Evolutionary conservation across 805 yeast genomes (phyloP), one percentile per base, ranked within the genome.

Genomic region (Diddensiella santjacobensis): DNA sequence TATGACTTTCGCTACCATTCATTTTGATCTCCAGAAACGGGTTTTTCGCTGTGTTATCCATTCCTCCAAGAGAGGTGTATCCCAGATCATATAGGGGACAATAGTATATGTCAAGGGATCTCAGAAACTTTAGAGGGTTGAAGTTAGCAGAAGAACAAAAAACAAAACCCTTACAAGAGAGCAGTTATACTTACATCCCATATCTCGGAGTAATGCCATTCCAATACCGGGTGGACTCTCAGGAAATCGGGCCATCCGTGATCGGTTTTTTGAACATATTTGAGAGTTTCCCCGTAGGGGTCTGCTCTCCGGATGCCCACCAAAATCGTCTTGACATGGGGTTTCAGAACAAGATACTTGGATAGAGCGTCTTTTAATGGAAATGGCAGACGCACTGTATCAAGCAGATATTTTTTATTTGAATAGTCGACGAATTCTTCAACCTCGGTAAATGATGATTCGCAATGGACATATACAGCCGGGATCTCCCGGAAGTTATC

Each of bases 281-380:
- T 52, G 40, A 91, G 69, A 18, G 69, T 56, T 2, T 69, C 71
- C 0, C 96, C 93, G 65, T 75, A 86, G 0, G 99, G 98, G 62
- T 93, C 99, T 2, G 87, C 80, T 48, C 84, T 74, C 47, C 99
- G 73, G 24, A 88, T 87, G 0, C 99, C 99, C 3, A 93, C 91
- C 22, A 91, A 73, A 0, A 93, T 81, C 2, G 91, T 84, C 58
- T 78, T 75, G n/a, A 87, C 71, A 3, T 71, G 57, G 0, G 80
- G 78, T 54, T 82, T 68, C 15, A 64, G 54, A 3, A 64, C 58
- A 15, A 93, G 69, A 59, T 84, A 91, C 30, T 71, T 69, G 31
- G 69, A 73, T 55, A 91, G 84, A 0, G 96, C 98, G 1, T 69
- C 70, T 54, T 83, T 81, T 78, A 90, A 67, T 42, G 68, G 72